These are phyloP conservation scores for Tylopilus sp. DNA, from an alignment of 768 basidiomycete genomes.

Conservation along the genomic window DNA sequence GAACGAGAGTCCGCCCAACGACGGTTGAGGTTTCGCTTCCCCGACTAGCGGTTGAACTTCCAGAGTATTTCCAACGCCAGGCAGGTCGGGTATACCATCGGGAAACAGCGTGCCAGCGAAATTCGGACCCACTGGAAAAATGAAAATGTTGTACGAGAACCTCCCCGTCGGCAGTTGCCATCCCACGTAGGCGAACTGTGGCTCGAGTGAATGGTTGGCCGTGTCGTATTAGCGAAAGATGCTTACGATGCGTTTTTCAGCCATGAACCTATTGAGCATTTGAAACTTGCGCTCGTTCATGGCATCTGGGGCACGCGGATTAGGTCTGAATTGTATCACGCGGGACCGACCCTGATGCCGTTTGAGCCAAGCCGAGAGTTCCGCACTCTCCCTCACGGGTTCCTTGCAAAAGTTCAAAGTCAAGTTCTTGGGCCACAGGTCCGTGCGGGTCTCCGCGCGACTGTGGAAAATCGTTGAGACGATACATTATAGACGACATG, in stretches of 20 bases:
- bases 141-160: slow-evolving; percentile 43
- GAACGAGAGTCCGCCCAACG: neutral
- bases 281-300: slow-evolving; percentile 44
- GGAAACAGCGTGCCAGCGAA: slow-evolving; percentile 53
- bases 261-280: slow-evolving; percentile 41
- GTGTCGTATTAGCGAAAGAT: neutral
- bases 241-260: slow-evolving; percentile 45
- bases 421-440: slow-evolving; percentile 52
- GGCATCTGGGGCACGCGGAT: slow-evolving; percentile 33
- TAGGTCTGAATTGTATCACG: slow-evolving; percentile 39
- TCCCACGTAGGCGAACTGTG: slow-evolving; percentile 49
- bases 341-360: slow-evolving; percentile 33
- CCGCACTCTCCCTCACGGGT: slow-evolving; percentile 35
- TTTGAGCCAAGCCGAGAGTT: slow-evolving; percentile 49
- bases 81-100: slow-evolving; percentile 46
- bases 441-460: slow-evolving; percentile 41
- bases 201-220: neutral
- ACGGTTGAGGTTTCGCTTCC: slow-evolving; percentile 2
- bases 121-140: slow-evolving; percentile 38
- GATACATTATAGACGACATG: neutral
- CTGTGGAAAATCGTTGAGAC: slow-evolving; percentile 32
- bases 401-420: slow-evolving; percentile 40
- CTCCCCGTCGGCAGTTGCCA: slow-evolving; percentile 45
- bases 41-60: slow-evolving; percentile 5
- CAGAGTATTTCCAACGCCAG: slow-evolving; percentile 21